Conservation (phyloP, 129 eudicot species). For the Apium graveolens region DNA sequence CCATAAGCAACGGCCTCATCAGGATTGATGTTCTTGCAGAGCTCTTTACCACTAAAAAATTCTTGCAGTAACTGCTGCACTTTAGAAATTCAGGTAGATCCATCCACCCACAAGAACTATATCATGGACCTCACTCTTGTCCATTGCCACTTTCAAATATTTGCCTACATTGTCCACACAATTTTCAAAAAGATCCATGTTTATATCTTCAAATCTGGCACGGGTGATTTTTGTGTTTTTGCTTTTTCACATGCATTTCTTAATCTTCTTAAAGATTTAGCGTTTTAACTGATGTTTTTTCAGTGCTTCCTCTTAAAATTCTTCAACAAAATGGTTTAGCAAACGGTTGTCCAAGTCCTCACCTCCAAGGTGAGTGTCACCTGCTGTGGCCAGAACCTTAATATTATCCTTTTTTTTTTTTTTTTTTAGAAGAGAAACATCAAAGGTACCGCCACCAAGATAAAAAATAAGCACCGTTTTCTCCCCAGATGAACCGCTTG, state of each 20-base stretch:
- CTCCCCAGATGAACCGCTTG: no score
- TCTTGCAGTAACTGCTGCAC: not conserved
- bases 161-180: not conserved
- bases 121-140: not conserved
- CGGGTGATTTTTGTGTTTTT: not conserved
- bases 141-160: not conserved
- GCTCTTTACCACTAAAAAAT: not conserved
- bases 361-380: not conserved
- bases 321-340: not conserved
- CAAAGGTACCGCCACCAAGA: not conserved
- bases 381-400: not conserved
- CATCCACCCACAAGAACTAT: not conserved
- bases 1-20: conserved; percentile 6
- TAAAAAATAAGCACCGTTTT: not conserved
- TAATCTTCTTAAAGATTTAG: not conserved
- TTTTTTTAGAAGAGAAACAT: not conserved
- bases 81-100: not conserved
- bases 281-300: not conserved
- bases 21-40: not conserved
- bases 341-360: not conserved
- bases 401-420: no score
- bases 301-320: not conserved
- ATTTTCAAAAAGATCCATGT: not conserved
- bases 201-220: not conserved
- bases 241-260: not conserved